Evolutionary conservation across 345 rosid genomes (phyloP), one percentile per base, ranked within the genome.

Genomic region (Mangifera indica): DNA sequence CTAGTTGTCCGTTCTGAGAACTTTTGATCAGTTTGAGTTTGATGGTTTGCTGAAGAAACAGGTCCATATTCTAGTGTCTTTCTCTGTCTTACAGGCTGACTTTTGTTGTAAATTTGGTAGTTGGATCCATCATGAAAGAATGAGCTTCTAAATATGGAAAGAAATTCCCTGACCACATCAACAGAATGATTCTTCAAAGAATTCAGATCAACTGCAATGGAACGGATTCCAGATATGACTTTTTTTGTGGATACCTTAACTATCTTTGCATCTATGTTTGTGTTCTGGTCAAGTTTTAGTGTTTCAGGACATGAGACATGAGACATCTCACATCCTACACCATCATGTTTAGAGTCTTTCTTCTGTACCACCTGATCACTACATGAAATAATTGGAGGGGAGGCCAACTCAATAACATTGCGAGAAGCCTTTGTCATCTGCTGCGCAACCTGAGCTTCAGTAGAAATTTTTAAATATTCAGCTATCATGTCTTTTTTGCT

Each of bases 131-230:
- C 71, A 34, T 29, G 52, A 78, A 69, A 87, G 51, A 83, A 77
- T 54, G 91, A 86, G 80, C 82, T 88, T 83, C 98, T 85, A 72
- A 84, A 89, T 26, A 74, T 74, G 32, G 86, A 80, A 83, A 92
- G 60, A 79, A 89, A 92, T 57, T 73, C 89, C 64, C 71, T 80
- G 64, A 83, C 86, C 80, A 66, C 66, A 70, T 82, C 84, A 52
- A 77, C 74, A 66, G 81, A 72, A 53, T 74, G 75, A 56, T 68
- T 69, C 61, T 80, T 81, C 75, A 72, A 63, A 74, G 80, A 74
- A 22, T 76, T 61, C 34, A 85, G 83, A 80, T 81, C 76, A 64
- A 83, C 84, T 66, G 96, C 97, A 1, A 78, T 76, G 57, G 86
- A 77, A 49, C 74, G 82, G 32, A 91, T 81, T 25, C 83, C 79